Percentiles rank a stretch among this genome's conserved stretches.
Conservation (phyloP, 257 asterid species). For the Fraxinus excelsior region DNA sequence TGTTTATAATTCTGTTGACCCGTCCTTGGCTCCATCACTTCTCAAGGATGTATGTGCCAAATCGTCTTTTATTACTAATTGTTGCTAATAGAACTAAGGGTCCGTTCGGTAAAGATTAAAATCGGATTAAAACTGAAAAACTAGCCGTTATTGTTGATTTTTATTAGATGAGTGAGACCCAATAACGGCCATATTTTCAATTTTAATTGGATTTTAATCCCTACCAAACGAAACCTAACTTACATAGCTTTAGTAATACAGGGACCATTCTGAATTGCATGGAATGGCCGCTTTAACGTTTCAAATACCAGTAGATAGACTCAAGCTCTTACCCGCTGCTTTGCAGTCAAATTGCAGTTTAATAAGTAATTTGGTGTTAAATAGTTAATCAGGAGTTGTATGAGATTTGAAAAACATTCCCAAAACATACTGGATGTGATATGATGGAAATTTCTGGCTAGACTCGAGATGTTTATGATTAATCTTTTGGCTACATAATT, state of each 20-base stretch:
- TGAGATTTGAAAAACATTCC: background rate
- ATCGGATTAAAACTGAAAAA: no score
- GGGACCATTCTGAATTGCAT: constrained; percentile 14
- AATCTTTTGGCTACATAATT: background rate
- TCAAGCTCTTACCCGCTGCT: background rate
- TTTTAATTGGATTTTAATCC: no score
- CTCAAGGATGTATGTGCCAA: no score
- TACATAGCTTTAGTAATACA: background rate
- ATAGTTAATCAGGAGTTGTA: background rate
- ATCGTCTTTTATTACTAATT: no score
- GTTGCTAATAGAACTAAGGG: no score
- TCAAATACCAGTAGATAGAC: background rate
- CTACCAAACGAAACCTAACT: background rate
- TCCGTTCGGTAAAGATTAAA: no score
- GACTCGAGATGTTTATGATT: background rate
- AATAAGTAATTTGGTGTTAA: background rate
- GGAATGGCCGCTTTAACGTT: constrained; percentile 13
- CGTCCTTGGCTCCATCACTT: no score
- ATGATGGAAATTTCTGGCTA: background rate
- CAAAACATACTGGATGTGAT: background rate
- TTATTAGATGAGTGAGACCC: no score
- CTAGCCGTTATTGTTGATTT: no score
- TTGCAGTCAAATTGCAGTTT: background rate
- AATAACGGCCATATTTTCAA: no score
- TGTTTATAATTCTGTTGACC: no score